Evolutionary conservation across 306 rosid genomes (phyloP).

Genomic region (Crataegus laevigata): DNA sequence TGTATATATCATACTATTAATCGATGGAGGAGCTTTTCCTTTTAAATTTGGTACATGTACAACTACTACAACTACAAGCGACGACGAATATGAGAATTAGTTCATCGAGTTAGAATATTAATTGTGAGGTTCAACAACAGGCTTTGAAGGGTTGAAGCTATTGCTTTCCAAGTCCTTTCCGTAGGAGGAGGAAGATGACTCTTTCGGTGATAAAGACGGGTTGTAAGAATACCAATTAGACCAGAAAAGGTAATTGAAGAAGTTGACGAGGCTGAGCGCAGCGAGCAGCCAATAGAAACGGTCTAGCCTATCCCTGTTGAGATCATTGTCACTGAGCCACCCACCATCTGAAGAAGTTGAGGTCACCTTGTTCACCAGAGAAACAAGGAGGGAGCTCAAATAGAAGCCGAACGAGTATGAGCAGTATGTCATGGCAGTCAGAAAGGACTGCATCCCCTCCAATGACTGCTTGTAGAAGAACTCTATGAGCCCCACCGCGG

Average conservation of each 20-base stretch:
- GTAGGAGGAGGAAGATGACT: neutral
- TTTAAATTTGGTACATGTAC: neutral
- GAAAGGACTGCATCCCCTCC: constrained; percentile 55
- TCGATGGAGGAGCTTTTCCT: neutral
- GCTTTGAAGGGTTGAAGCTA: constrained; percentile 8
- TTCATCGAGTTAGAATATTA: neutral
- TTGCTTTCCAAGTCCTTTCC: constrained; percentile 16
- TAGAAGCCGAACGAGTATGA: constrained; percentile 61
- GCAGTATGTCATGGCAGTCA: constrained; percentile 59
- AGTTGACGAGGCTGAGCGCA: constrained; percentile 45
- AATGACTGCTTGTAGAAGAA: constrained; percentile 51
- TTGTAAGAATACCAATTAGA: constrained; percentile 42
- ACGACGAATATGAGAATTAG: neutral
- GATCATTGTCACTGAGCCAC: constrained; percentile 51
- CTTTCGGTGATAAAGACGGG: constrained; percentile 10
- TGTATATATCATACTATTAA: neutral
- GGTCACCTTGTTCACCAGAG: constrained; percentile 42
- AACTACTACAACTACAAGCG: neutral
- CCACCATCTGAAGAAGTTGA: constrained; percentile 22
- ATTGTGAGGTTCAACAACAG: neutral
- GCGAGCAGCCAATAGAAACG: constrained; percentile 58
- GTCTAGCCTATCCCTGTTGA: constrained; percentile 46
- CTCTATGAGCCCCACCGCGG: constrained; percentile 55
- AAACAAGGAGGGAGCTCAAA: constrained; percentile 49
- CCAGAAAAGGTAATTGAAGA: constrained; percentile 44